A percentile compares a stretch with the other conserved stretches of the same genome.
Evolutionary conservation across 257 asterid species (phyloP).

Genomic region (Leptodermis oblonga): DNA sequence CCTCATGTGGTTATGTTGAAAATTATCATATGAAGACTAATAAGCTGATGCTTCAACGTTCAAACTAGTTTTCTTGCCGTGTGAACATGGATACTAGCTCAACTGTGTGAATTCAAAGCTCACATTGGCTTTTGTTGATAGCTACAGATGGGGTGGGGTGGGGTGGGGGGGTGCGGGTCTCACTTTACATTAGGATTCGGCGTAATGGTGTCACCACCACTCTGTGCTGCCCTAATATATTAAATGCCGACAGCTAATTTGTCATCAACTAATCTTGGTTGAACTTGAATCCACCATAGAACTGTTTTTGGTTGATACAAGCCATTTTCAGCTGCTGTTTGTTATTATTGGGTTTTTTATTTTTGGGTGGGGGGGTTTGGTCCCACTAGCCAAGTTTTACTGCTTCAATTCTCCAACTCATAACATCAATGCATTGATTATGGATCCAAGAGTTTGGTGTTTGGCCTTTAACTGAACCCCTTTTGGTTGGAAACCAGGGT

Average conservation of each 20-base stretch:
- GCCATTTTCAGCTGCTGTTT: slow-evolving; percentile 1
- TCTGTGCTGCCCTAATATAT: neutral
- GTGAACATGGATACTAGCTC: neutral
- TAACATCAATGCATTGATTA: slow-evolving; percentile 5
- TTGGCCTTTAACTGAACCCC: neutral
- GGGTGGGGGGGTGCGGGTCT: neutral
- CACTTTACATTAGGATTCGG: slow-evolving; percentile 6
- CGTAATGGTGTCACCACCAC: neutral
- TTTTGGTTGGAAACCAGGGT: neutral
- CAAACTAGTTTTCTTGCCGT: slow-evolving; percentile 8
- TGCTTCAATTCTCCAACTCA: neutral
- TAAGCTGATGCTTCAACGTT: neutral
- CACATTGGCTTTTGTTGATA: neutral
- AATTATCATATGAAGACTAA: neutral
- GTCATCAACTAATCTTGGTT: neutral
- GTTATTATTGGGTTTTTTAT: neutral
- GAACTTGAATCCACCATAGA: neutral
- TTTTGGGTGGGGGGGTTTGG: too few species aligned
- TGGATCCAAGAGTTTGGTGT: slow-evolving; percentile 2
- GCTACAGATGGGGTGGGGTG: neutral
- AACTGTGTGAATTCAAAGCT: neutral
- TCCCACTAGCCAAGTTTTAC: neutral
- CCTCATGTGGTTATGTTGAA: neutral
- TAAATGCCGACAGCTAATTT: neutral
- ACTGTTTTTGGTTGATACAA: neutral